Conservation (phyloP, 495 filamentous ascomycete species). For the Lasiosphaeria miniovina region DNA sequence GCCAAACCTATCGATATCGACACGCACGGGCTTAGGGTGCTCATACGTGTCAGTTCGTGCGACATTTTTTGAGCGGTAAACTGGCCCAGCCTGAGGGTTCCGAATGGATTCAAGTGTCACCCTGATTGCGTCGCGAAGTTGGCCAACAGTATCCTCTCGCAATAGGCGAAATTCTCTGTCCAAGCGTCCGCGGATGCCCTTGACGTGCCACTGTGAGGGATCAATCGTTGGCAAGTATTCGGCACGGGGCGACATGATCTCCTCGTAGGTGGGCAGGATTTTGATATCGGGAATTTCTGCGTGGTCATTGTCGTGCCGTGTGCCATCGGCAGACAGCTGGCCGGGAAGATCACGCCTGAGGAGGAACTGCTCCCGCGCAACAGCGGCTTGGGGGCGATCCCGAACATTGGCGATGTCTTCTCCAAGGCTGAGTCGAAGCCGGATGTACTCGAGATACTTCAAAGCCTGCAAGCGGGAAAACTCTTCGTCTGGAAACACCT, state of each 20-base stretch:
- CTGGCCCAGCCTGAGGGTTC: constrained; percentile 2
- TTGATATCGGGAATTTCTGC: constrained; percentile 55
- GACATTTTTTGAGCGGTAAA: constrained; percentile 16
- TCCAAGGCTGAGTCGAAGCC: constrained; percentile 26
- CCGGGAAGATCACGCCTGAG: constrained; percentile 51
- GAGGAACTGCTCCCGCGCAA: constrained; percentile 33
- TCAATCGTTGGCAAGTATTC: constrained; percentile 63
- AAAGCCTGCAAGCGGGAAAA: constrained; percentile 29
- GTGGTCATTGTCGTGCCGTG: constrained; percentile 67
- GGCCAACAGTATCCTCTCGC: constrained; percentile 63
- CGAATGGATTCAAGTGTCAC: constrained; percentile 33
- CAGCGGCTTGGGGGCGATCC: constrained; percentile 3
- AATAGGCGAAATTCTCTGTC: constrained; percentile 70
- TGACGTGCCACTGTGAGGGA: constrained; percentile 48
- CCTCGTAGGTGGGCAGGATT: constrained; percentile 61
- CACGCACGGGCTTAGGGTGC: constrained; percentile 30
- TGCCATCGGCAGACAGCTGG: constrained; percentile 47
- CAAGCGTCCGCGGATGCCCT: constrained; percentile 58
- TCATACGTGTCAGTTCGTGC: constrained; percentile 40
- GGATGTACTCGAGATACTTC: constrained; percentile 29
- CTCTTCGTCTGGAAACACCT: constrained; percentile 14
- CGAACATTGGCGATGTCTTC: constrained; percentile 14
- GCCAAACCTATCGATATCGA: constrained; percentile 44
- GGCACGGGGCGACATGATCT: constrained; percentile 51
- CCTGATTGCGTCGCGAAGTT: constrained; percentile 56